Evolutionary conservation across 2,329 filamentous ascomycete genomes (phyloP), one percentile per base, ranked within the genome.

Genomic region (Stenocarpella maydis): DNA sequence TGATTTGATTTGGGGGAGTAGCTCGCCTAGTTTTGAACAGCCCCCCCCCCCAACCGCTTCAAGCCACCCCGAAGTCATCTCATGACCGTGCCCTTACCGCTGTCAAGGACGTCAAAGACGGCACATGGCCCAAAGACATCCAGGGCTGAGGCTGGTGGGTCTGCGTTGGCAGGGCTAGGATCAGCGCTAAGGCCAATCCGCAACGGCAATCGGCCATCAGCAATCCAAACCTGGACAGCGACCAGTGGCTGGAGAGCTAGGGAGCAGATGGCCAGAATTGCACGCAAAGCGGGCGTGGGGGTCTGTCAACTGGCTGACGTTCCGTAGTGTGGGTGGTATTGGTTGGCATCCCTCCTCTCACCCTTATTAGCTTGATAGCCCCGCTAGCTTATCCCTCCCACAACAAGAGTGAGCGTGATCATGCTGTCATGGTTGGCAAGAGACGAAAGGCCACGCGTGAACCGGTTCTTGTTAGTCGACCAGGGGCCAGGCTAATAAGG

Each of bases 81-180:
- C 26, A 63, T 49, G 58, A 63, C 58, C 58, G 58, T 49, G 58
- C 58, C 43, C 58, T 63, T 63, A 41, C 58, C 58, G 58, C 58
- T 63, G 58, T 63, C 58, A 63, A 63, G n/a, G 41, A 21, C 41
- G 41, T 45, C 41, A 45, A 45, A 9, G 26, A 61, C 58, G 43
- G 43, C 58, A 63, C 58, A 49, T 37, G 43, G 26, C 26, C 28
- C 34, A 47, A 63, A 24, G 26, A 63, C n/a, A 49, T 49, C 41
- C 24, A 43, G 58, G 58, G 58, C 58, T 63, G 58, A 63, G 24
- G 28, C 17, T n/a, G 28, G 43, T 37, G 34, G 28, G 41, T 49
- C 58, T 63, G 58, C 41, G 58, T 26, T 63, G 58, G 58, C 43
- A 63, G 41, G 55, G 43, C 58, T 63, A 63, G 58, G 43, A 47